Evolutionary conservation across 2,329 filamentous ascomycete species (phyloP).

Genomic region (Madurella mycetomatis): DNA sequence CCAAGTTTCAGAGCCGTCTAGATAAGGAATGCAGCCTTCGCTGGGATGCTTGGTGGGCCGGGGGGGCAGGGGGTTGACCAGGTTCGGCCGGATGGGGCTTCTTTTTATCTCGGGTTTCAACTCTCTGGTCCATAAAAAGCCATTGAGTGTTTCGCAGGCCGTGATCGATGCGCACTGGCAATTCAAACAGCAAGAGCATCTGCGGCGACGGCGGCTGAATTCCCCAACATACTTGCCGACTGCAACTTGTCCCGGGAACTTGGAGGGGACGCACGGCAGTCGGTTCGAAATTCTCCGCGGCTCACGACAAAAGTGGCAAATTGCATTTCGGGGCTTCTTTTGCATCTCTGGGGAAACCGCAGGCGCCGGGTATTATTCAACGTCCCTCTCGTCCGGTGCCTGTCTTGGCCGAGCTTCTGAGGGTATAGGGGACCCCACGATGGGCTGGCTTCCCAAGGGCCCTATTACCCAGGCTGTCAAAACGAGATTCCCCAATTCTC

Average conservation of each 20-base stretch:
- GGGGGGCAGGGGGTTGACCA: no score
- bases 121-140: neutral
- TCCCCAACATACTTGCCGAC: neutral
- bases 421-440: neutral
- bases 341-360: constrained; percentile 12
- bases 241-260: neutral
- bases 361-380: constrained; percentile 14
- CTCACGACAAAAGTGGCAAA: neutral
- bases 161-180: no score
- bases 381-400: neutral
- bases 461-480: neutral
- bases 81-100: no score
- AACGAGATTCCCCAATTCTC: neutral
- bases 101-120: no score
- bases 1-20: neutral
- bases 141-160: neutral
- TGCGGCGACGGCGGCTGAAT: neutral
- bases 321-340: neutral
- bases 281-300: constrained; percentile 10
- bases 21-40: neutral
- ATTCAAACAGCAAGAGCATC: neutral
- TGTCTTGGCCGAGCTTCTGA: neutral
- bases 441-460: no score
- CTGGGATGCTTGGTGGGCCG: no score
- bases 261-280: no score